Evolutionary conservation across 257 asterid species (phyloP), one percentile per base, ranked within the genome.

Genomic region (Przewalskia tangutica): DNA sequence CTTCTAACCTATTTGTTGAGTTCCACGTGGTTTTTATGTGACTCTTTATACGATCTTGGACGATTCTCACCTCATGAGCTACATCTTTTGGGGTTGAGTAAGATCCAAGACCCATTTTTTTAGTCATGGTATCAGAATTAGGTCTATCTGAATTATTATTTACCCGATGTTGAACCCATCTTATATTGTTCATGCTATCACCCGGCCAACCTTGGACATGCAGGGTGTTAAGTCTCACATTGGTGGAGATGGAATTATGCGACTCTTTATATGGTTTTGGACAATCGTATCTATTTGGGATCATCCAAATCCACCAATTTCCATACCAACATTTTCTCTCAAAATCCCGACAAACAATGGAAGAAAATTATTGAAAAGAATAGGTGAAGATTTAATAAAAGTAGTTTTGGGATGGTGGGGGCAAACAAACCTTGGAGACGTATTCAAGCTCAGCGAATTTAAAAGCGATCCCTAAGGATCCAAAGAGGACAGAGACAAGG

Each of bases 381-480:
- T 17, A 23, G n/a, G 14, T 27, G 3, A 16, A n/a, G n/a, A n/a
- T n/a, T n/a, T n/a, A n/a, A n/a, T n/a, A n/a, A n/a, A n/a, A n/a
- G n/a, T n/a, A n/a, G n/a, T n/a, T n/a, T n/a, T n/a, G n/a, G n/a
- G n/a, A n/a, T n/a, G n/a, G n/a, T n/a, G n/a, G n/a, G n/a, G n/a
- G n/a, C n/a, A 0, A n/a, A 84, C 90, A 3, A 81, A 95, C 99
- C 97, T 95, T 95, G 40, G 97, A 85, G 66, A 85, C 89, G 70
- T 92, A 96, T 90, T 96, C 99, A 87, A 87, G 67, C 81, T 96
- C 98, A 3, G 99, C 99, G 83, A 96, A 96, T 83, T 91, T 96
- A 67, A 96, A 96, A 38, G 99, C 98, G 13, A 96, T 84, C 10
- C 99, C 99, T 50, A 96, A 85, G 84, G 92, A 92, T 42, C 94